Evolutionary conservation across 208 protist genomes (phyloP).

Genomic region (Acanthamoeba royreba): DNA sequence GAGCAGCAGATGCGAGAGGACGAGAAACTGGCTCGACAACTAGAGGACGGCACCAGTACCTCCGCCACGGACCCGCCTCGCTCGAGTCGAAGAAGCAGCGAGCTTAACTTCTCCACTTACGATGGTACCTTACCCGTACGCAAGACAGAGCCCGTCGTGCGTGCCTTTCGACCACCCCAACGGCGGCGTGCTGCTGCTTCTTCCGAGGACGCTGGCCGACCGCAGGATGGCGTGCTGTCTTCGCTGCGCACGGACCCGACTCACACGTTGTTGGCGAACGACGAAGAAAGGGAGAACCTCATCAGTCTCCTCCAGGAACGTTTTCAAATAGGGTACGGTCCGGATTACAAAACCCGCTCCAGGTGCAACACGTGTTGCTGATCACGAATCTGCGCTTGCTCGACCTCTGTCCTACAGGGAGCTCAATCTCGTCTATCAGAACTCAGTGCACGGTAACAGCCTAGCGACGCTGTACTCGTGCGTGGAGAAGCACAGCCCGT

Average conservation of each 20-base stretch:
- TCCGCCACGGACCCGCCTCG: neutral
- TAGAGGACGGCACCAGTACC: neutral
- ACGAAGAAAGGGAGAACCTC: neutral
- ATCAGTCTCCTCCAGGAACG: neutral
- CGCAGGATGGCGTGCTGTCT: neutral
- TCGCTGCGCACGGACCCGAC: neutral
- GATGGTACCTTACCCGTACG: too few relatives aligned
- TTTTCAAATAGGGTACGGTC: neutral
- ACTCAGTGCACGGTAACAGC: neutral
- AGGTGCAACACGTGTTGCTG: too few relatives aligned
- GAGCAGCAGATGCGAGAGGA: neutral
- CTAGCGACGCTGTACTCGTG: neutral
- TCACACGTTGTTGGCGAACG: neutral
- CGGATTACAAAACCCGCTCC: too few relatives aligned
- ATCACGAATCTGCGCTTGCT: too few relatives aligned
- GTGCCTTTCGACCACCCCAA: neutral
- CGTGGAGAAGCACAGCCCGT: neutral
- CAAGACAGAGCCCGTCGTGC: neutral
- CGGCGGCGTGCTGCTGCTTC: neutral
- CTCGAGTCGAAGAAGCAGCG: neutral
- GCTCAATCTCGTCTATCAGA: constrained; percentile 4
- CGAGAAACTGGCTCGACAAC: neutral
- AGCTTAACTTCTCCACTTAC: neutral
- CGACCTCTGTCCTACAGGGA: neutral
- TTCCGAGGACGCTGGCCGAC: neutral